Base-by-base conservation (phyloP, 305 asterid species). In the Galium porrigens region DNA sequence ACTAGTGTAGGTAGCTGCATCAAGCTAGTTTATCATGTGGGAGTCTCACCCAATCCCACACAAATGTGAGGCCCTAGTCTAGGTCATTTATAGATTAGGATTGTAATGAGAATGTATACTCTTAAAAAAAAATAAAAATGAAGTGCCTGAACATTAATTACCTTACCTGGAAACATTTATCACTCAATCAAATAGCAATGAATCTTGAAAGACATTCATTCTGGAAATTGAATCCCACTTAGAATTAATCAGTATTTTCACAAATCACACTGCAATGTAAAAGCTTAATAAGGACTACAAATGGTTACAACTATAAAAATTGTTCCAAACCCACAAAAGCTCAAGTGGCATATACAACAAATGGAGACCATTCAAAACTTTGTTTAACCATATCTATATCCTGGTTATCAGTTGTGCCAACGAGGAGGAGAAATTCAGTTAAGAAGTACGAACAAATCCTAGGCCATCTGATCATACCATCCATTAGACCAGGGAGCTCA, bases 401-500 rank as follows among this genome's bases (percentile, higher is more conserved):
- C 22, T 46, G 17, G 49, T 10, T 12, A 15, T 30, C 53, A 54
- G 53, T 15, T 7, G 34, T 7, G 39, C 10, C 60, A 17, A 49
- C 30, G 30, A 27, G 6, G n/a, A 48, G 27, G 27, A 22, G 6
- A 44, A 7, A 7, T 42, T 3, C 5, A 2, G 49, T 42, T 11
- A 41, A 17, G 22, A 65, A 11, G n/a, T 20, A 52, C 60, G 4
- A 12, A 10, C 17, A 34, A 14, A 29, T 48, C 52, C 58, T 32
- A 32, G 11, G 14, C 5, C 39, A 65, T 1, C 8, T 3, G 37
- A 8, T n/a, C 33, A 44, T 44, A 34, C 7, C 14, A 10, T 1
- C 51, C 2, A 5, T 52, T 36, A 52, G 30, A 34, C 36, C 15
- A 39, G n/a, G n/a, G 51, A 63, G 46, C 70, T 78, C 68, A 82